Conservation (phyloP, 1,284 basidiomycete species). For the Tilletia caries region DNA sequence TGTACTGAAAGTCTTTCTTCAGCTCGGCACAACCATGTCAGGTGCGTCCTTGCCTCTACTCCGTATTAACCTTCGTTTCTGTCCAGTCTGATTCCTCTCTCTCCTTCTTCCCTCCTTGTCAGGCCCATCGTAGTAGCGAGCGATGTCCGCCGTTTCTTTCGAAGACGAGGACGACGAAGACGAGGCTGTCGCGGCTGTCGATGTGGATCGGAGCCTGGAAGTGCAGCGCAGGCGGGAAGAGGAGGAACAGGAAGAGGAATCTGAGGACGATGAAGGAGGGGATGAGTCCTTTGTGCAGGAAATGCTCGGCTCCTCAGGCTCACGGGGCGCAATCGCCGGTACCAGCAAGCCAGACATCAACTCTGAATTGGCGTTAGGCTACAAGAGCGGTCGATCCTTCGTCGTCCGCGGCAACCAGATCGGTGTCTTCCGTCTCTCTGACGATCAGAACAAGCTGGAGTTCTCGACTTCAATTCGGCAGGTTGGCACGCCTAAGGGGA, state of each 20-base stretch:
- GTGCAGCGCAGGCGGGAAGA: constrained; percentile 36
- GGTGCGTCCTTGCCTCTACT: too few relatives aligned
- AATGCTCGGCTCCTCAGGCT: constrained; percentile 43
- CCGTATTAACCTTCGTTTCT: too few relatives aligned
- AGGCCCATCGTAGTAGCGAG: too few relatives aligned
- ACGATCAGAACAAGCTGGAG: constrained; percentile 66
- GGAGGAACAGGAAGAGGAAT: constrained; percentile 59
- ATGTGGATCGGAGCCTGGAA: constrained; percentile 22
- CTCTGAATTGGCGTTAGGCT: constrained; percentile 86
- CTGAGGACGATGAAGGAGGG: constrained; percentile 62
- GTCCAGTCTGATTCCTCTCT: too few relatives aligned
- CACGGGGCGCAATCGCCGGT: constrained; percentile 19
- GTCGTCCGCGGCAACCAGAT: constrained; percentile 94
- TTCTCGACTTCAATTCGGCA: constrained; percentile 86
- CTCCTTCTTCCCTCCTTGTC: too few relatives aligned
- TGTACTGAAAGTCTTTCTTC: too few relatives aligned
- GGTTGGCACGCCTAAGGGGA: constrained; percentile 75
- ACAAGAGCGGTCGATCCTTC: constrained; percentile 92
- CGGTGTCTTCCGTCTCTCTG: constrained; percentile 75
- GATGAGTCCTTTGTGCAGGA: constrained; percentile 26
- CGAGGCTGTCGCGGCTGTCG: constrained; percentile 48
- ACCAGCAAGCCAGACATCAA: constrained; percentile 58
- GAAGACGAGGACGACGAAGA: constrained; percentile 37
- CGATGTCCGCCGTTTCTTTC: too few relatives aligned
- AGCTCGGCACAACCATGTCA: too few relatives aligned